Evolutionary conservation across 2,329 filamentous ascomycete species (phyloP).

Genomic region (Madurella mycetomatis): DNA sequence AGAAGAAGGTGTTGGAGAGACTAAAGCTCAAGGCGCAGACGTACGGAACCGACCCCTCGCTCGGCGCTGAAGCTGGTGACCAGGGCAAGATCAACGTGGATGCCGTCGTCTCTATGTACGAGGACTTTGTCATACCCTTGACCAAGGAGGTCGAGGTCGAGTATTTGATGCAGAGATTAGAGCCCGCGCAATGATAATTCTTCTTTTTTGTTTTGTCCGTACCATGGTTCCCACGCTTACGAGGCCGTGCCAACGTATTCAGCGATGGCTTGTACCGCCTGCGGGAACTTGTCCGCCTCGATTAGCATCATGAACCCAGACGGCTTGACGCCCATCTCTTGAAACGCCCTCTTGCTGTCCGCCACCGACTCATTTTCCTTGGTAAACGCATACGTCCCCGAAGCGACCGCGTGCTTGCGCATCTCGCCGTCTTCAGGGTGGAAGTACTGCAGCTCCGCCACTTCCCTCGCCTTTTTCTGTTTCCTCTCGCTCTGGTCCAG

Average conservation of each 20-base stretch:
- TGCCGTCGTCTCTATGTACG: slow-evolving; percentile 85
- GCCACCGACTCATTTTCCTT: slow-evolving; percentile 76
- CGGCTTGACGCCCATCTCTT: slow-evolving; percentile 84
- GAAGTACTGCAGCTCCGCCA: slow-evolving; percentile 74
- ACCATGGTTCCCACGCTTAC: slow-evolving; percentile 13
- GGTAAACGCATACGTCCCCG: slow-evolving; percentile 70
- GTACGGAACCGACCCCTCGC: slow-evolving; percentile 84
- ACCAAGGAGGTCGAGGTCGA: slow-evolving; percentile 99
- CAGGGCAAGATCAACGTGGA: slow-evolving; percentile 84
- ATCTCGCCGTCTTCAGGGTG: slow-evolving; percentile 93
- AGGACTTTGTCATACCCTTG: slow-evolving; percentile 87
- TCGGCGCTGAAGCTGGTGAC: slow-evolving; percentile 49
- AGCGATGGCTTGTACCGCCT: slow-evolving; percentile 68
- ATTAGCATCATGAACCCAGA: slow-evolving; percentile 83
- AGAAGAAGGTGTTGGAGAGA: slow-evolving; percentile 85
- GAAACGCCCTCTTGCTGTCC: slow-evolving; percentile 91
- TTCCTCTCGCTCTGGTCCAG: slow-evolving; percentile 67
- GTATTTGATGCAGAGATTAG: slow-evolving; percentile 90
- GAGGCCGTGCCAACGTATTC: slow-evolving; percentile 58
- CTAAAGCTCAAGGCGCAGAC: slow-evolving; percentile 85
- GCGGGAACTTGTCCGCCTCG: slow-evolving; percentile 71
- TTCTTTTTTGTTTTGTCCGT: slow-evolving; percentile 1
- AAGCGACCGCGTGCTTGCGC: slow-evolving; percentile 67
- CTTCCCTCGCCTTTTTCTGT: slow-evolving; percentile 58
- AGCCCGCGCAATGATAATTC: slow-evolving; percentile 31